Conservation (phyloP, 495 filamentous ascomycete species). For the Durotheca rogersii region DNA sequence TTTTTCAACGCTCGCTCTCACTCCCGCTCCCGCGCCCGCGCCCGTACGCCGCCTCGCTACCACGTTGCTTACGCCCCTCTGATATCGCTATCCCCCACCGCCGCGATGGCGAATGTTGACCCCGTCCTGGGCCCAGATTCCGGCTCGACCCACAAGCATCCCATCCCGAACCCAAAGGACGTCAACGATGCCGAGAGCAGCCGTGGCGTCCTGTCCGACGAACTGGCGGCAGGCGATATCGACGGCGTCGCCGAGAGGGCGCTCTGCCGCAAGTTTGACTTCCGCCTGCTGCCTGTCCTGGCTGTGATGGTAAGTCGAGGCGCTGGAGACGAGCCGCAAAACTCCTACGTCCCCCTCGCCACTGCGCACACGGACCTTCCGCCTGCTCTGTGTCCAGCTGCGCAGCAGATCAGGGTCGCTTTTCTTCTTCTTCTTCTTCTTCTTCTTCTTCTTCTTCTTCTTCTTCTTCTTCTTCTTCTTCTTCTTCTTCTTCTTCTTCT, state of each 20-base stretch:
- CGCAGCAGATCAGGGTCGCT: too few relatives aligned
- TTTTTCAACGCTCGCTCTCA: too few relatives aligned
- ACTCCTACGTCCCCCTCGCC: not conserved
- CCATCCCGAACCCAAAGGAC: slow-evolving; percentile 6
- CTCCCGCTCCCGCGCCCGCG: too few relatives aligned
- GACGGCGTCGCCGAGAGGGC: slow-evolving; percentile 56
- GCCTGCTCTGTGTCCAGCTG: too few relatives aligned
- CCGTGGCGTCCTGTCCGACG: slow-evolving; percentile 16
- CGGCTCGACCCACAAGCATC: slow-evolving; percentile 8
- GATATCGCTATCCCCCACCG: not conserved
- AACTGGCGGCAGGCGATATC: slow-evolving; percentile 18
- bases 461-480: too few relatives aligned
- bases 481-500: too few relatives aligned
- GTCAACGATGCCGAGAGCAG: slow-evolving; percentile 26
- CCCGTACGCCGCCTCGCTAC: too few relatives aligned
- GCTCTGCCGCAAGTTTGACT: slow-evolving; percentile 65
- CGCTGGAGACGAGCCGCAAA: slow-evolving; percentile 8
- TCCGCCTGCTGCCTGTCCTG: slow-evolving; percentile 61
- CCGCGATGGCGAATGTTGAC: slow-evolving; percentile 5
- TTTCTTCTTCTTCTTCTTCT: too few relatives aligned
- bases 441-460: too few relatives aligned
- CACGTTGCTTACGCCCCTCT: not conserved
- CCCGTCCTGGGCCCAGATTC: slow-evolving; percentile 6
- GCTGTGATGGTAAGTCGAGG: slow-evolving; percentile 57
- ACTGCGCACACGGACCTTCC: too few relatives aligned